Percentiles rank a stretch among this genome's conserved stretches.
These are phyloP conservation scores for Naematelia aurantialba DNA, from an alignment of 768 basidiomycete species.

Conservation along the genomic window DNA sequence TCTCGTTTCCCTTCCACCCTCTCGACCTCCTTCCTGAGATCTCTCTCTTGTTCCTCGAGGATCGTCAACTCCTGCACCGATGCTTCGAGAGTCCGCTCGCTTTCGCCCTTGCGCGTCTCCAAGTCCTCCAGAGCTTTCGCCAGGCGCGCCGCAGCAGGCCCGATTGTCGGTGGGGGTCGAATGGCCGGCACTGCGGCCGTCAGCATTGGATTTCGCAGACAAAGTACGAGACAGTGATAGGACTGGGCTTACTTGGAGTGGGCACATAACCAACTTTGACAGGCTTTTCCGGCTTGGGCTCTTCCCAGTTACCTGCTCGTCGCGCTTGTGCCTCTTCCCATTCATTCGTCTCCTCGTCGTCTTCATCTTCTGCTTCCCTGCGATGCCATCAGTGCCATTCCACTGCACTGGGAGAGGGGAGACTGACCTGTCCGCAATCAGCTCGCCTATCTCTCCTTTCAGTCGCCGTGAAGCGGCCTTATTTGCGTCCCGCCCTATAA, in stretches of 20 bases:
- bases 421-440: slow-evolving; percentile 52
- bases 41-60: slow-evolving; percentile 51
- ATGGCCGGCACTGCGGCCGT: slow-evolving; percentile 47
- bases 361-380: slow-evolving; percentile 50
- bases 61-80: slow-evolving; percentile 43
- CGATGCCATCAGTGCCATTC: slow-evolving; percentile 2
- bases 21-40: slow-evolving; percentile 51
- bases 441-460: slow-evolving; percentile 50
- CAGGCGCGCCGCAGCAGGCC: slow-evolving; percentile 47
- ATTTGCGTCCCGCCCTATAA: slow-evolving; percentile 51
- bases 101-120: slow-evolving; percentile 32
- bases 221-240: not conserved
- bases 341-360: slow-evolving; percentile 49
- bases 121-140: slow-evolving; percentile 46
- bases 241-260: slow-evolving; percentile 47
- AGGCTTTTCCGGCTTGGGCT: slow-evolving; percentile 17
- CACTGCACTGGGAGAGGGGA: not conserved
- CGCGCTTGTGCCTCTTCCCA: slow-evolving; percentile 53
- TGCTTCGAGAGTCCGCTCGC: slow-evolving; percentile 39
- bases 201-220: slow-evolving; percentile 1
- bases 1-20: slow-evolving; percentile 51
- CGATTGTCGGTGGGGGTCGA: slow-evolving; percentile 49
- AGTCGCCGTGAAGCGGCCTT: slow-evolving; percentile 46
- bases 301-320: slow-evolving; percentile 43
- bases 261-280: slow-evolving; percentile 45